Evolutionary conservation across 192 early-diverging fungal genomes (phyloP), one percentile per base, ranked within the genome.

Genomic region (Glomus cerebriforme): DNA sequence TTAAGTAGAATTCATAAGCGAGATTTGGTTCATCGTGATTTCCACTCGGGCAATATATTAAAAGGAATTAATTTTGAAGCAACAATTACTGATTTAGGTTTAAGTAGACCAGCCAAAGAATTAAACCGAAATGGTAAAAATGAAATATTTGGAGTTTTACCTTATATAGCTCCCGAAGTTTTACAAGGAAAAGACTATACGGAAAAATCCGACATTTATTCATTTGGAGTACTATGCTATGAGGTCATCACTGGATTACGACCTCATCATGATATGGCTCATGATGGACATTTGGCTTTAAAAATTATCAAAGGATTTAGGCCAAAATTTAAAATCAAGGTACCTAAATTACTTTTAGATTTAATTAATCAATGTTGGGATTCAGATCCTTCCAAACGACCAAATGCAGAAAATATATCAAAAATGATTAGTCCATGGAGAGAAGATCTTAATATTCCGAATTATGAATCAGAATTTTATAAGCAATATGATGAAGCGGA

Each of bases 21-120:
- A 27, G 59, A 9, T 6, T 62, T 62, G 2, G 26, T 62, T 27
- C 59, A 62, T 10, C 59, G 59, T 22, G 59, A 62, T 62, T 62
- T 62, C 10, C 59, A 62, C 9, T 22, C 59, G 9, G 59, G 59
- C 19, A 62, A 62, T 62, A 27, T 62, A 27, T 27, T 62, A 62
- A 62, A 62, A 29, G 62, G 29, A 27, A 17, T 0, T 63, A 17
- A 2, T 3, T 63, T n/a, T 27, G 17, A 63, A 13, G 4, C 17
- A 0, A 13, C 17, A 7, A 63, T 63, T 17, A 13, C 62, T 19
- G 62, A 63, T 22, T 17, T 63, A 22, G 62, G 62, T 12, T 63
- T 63, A 63, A 13, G 62, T 17, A 63, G 62, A 63, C 62, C 62
- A 27, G 62, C 62, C n/a, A n/a, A n/a, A n/a, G n/a, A n/a, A n/a